Evolutionary conservation across 1,284 basidiomycete species (phyloP), one percentile per base, ranked within the genome.

Genomic region (Pterulicium gracile): DNA sequence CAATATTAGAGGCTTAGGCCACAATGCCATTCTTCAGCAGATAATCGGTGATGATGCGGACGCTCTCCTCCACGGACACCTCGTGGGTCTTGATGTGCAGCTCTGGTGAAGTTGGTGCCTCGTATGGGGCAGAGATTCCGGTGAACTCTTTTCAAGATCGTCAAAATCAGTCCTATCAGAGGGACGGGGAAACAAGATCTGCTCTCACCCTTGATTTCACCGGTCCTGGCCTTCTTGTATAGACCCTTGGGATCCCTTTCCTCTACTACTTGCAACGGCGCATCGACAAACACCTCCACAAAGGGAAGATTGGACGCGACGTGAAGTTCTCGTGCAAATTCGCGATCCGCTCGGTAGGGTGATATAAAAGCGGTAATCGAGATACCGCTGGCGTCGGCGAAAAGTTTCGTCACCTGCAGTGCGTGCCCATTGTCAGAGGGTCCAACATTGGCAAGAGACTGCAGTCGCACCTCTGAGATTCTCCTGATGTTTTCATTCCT

Each of bases 161-260:
- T 7, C 39, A 20, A 10, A 19, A 15, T 7, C 39, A 41, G 13
- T 19, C 7, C 7, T 41, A 10, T 22, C 42, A 23, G 24, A n/a
- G 27, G 34, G 47, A 36, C 42, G 15, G 21, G 12, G 20, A 32
- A 18, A 39, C 15, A 14, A 54, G 58, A 42, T 45, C n/a, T n/a
- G n/a, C n/a, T n/a, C n/a, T n/a, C n/a, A 90, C 93, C 90, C 76
- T 94, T 95, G 61, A 99, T 98, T 67, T 95, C 89, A 18, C 96
- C 95, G 1, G 88, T 83, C 51, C 94, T 73, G 3, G 96, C 96
- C 66, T 94, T 97, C 72, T 93, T 96, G 73, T 98, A 99, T 49
- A 98, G 68, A 0, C 95, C 96, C 66, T 99, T 99, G 3, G 96
- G 96, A 64, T 99, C 95, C 44, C 96, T 79, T 60, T 79, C 69